Evolutionary conservation across 768 basidiomycete species (phyloP).

Genomic region (Imleria badia): DNA sequence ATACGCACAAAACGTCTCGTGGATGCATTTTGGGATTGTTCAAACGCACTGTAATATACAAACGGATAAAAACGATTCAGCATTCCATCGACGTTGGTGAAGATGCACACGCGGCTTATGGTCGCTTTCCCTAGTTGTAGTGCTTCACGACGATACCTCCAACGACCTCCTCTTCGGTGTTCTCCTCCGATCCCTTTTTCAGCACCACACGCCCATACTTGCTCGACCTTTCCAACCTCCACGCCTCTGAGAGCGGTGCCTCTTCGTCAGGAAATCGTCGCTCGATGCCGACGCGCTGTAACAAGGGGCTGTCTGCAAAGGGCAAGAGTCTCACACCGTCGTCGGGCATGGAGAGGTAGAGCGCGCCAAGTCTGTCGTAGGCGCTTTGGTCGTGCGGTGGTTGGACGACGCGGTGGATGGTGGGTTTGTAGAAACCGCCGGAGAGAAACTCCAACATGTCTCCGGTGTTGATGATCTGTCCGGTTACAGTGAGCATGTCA

Average conservation of each 20-base stretch:
- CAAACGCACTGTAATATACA: no score
- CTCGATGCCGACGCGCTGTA: slow-evolving; percentile 44
- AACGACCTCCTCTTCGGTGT: slow-evolving; percentile 53
- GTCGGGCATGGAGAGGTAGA: slow-evolving; percentile 55
- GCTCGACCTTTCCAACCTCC: slow-evolving; percentile 47
- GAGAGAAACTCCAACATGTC: slow-evolving; percentile 58
- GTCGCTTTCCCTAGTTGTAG: slow-evolving; percentile 46
- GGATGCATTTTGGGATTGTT: no score
- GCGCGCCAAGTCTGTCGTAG: slow-evolving; percentile 50
- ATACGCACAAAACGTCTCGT: no score
- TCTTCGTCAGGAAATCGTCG: slow-evolving; percentile 36
- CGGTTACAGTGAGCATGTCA: slow-evolving; percentile 25
- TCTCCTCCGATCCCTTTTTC: slow-evolving; percentile 36
- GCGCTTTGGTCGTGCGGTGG: slow-evolving; percentile 52
- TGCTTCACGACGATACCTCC: slow-evolving; percentile 55
- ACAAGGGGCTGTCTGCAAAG: slow-evolving; percentile 44
- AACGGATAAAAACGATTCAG: no score
- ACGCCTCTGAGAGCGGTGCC: slow-evolving; percentile 49
- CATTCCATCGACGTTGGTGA: no score
- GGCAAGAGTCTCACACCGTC: slow-evolving; percentile 49
- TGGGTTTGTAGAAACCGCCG: slow-evolving; percentile 55
- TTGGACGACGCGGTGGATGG: slow-evolving; percentile 59
- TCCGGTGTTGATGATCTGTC: slow-evolving; percentile 56
- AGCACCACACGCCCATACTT: slow-evolving; percentile 50
- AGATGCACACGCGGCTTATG: no score